Base-by-base conservation (phyloP, 345 rosid species). In the Syzygium grande region DNA sequence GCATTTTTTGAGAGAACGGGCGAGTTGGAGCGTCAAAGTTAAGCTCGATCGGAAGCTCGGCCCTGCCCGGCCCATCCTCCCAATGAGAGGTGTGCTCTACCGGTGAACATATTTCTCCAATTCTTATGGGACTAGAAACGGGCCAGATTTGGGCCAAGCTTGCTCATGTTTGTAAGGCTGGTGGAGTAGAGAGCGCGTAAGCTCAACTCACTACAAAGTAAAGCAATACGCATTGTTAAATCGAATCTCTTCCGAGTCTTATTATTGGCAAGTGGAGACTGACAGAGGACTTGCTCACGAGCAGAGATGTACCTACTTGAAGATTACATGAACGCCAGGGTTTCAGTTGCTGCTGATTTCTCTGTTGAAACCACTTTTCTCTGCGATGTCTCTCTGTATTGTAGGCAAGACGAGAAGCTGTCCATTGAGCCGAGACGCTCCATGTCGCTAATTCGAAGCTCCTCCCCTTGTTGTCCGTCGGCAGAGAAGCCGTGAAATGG, bases 351-450 rank as follows among this genome's bases (percentile, higher is more conserved):
- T 29, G 73, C 73, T 29, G 34, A 63, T 63, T 61, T 61, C 34
- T 55, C 53, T 9, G 56, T 25, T 54, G 25, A 0, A 46, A 8
- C n/a, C 25, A 61, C 34, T 51, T 43, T 85, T 51, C 52, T 55
- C 73, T 13, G 34, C n/a, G 5, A 86, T 2, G 49, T 85, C 86
- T 7, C 56, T 34, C 58, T 52, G 84, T 11, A 90, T 46, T 56
- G 84, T 11, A 90, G 61, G 87, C 80, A 86, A 11, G 84, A 34
- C 7, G 84, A 85, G 52, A 85, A 58, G 11, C 86, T 86, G n/a
- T 89, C 89, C 61, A 85, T 22, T 27, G 91, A 88, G 87, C 53
- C 61, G 13, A 90, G n/a, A 54, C 88, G 87, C 77, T 88, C 41
- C 78, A 80, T 73, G 68, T 41, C 53, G 53, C 46, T 43, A 15